Base-by-base conservation (phyloP, 73 alveolate species). In the Stentor roeselii region DNA sequence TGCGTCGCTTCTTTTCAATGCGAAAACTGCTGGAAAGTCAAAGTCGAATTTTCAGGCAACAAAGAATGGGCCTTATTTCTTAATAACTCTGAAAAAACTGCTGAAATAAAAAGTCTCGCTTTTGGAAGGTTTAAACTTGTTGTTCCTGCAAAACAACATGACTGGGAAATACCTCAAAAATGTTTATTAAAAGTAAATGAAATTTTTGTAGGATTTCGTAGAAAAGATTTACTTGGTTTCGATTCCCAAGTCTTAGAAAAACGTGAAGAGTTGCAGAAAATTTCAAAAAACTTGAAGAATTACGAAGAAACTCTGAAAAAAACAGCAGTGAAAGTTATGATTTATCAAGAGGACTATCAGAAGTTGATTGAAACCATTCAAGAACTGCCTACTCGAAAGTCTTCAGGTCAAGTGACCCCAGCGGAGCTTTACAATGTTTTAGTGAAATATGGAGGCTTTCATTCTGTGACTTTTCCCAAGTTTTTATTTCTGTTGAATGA, bases 131-230 rank as follows among this genome's bases (percentile, higher is more conserved):
- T 67, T 21, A 30, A n/a, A 27, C 34, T 67, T 27, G 14, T 14
- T 67, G 42, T 67, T 32, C 80, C 80, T 27, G 80, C 80, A 21
- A 32, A 67, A 40, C 80, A 67, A 32, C 80, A 67, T 32, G 80
- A 67, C 34, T 67, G 80, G 80, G 41, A 21, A 67, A 32, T 67
- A 15, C 80, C 80, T 1, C 42, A 67, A 67, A 0, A 0, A 21
- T 14, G 21, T 0, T 11, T 27, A 30, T 14, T 27, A 14, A 0
- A 0, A 21, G n/a, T 67, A 1, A 0, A 27, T 67, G 80, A 67
- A 30, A 1, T 67, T 21, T 67, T 67, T 67, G 14, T 14, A n/a
- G 11, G 27, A 67, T 67, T 27, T 67, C 21, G 80, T 1, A 34
- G 21, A 67, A 67, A 67, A 2, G 37, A 27, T 2, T 11, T 67